These are phyloP conservation scores for Arachis hypogaea DNA, from an alignment of 306 rosid species.

Conservation along the genomic window DNA sequence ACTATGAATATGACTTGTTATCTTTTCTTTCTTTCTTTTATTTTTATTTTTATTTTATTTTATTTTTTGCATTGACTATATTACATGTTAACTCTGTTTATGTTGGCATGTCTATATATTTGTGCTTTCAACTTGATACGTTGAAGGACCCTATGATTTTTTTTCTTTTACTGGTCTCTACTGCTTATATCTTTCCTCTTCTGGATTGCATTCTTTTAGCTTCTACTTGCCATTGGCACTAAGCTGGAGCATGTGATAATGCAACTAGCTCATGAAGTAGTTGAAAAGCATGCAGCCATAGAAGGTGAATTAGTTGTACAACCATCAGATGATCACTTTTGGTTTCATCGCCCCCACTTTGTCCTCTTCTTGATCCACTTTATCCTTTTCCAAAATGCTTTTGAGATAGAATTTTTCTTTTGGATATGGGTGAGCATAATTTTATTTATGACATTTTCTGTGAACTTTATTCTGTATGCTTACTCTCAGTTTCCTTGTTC, in stretches of 20 bases:
- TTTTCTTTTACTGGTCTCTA: constrained; percentile 22
- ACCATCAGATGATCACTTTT: too few relatives aligned
- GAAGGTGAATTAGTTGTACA: too few relatives aligned
- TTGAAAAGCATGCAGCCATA: too few relatives aligned
- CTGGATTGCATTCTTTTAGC: constrained; percentile 53
- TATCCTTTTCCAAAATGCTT: too few relatives aligned
- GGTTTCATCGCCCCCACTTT: too few relatives aligned
- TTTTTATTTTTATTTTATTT: neutral
- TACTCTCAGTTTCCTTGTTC: neutral
- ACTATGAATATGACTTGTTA: neutral
- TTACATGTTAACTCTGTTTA: neutral
- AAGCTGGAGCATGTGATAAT: too few relatives aligned
- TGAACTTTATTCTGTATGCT: constrained; percentile 12
- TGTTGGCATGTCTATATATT: neutral
- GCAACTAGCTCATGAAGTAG: too few relatives aligned
- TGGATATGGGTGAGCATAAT: constrained; percentile 39
- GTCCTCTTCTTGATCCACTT: too few relatives aligned
- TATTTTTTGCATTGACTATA: constrained; percentile 18
- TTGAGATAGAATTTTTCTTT: too few relatives aligned
- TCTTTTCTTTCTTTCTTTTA: constrained; percentile 4
- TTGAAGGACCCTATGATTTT: neutral
- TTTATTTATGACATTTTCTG: constrained; percentile 13
- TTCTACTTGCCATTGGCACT: constrained; percentile 15
- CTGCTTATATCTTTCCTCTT: constrained; percentile 23
- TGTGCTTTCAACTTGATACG: constrained; percentile 16